phyloP scores from a whole-genome alignment of 2,329 filamentous ascomycete species.

The Triangularia verruculosa region DNA sequence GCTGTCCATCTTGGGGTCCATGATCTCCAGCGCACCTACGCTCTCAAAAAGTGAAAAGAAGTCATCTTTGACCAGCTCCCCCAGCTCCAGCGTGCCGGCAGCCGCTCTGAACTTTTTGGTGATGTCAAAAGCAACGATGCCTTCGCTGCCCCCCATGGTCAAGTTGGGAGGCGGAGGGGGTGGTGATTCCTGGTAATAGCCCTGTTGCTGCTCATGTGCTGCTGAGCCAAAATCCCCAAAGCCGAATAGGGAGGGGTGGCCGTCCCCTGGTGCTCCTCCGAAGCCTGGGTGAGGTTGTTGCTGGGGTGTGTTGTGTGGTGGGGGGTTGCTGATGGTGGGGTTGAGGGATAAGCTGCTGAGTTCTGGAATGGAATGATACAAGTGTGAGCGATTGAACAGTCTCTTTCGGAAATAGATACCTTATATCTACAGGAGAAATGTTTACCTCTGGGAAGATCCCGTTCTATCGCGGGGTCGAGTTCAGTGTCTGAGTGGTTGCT shows the following conservation, averaged over 20 bases:
- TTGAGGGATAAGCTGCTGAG: constrained; percentile 21
- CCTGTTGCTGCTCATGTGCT: neutral
- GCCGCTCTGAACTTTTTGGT: constrained; percentile 55
- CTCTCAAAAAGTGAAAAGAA: constrained; percentile 92
- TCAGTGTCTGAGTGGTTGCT: neutral
- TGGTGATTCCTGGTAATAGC: neutral
- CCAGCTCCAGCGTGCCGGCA: constrained; percentile 61
- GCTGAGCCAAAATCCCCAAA: neutral
- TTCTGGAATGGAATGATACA: too few relatives aligned
- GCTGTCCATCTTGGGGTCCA: constrained; percentile 99
- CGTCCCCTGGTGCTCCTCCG: too few relatives aligned
- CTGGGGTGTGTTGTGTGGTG: neutral
- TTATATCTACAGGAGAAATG: too few relatives aligned
- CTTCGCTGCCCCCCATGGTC: constrained; percentile 36
- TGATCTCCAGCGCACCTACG: constrained; percentile 91
- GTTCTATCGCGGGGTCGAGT: neutral
- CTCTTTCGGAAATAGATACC: too few relatives aligned
- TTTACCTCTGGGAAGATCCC: neutral
- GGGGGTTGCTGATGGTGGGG: neutral
- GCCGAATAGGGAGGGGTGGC: neutral
- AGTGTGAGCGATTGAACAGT: too few relatives aligned
- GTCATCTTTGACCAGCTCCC: constrained; percentile 89
- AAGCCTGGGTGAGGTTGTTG: neutral
- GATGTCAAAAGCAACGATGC: constrained; percentile 57
- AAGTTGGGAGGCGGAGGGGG: constrained; percentile 40